Base-by-base conservation (phyloP, 2,329 filamentous ascomycete genomes). In the Gaeumannomyces tritici region DNA sequence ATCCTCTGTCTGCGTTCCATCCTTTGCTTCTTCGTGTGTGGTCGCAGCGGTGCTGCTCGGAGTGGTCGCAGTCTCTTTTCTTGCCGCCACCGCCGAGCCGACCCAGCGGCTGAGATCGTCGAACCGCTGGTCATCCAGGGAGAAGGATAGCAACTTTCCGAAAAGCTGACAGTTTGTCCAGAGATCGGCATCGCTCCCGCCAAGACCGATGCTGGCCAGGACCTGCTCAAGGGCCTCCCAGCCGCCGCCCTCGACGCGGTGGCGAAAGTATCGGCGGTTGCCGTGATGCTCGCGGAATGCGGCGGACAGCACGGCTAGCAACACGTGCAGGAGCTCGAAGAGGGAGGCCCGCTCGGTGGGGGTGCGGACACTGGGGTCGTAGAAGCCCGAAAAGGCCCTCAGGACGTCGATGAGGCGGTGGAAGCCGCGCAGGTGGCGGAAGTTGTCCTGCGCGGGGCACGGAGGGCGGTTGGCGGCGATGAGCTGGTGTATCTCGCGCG, bases 241-340 rank as follows among this genome's bases (percentile, higher is more conserved):
- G 4, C 93, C 92, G 63, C 88, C 89, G 27, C 85, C 87, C 63
- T 90, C 84, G 33, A 96, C 85, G 67, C 86, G 82, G 67, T 86
- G 87, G 63, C 86, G 84, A 72, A 98, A 98, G 77, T 93, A 97
- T 68, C 90, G 85, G 70, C 88, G 84, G 75, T 98, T 99, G 26
- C 93, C 93, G 58, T 88, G 82, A 73, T 98, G 92, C 57, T 86
- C 86, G 62, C 86, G 84, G 66, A 99, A 82, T 18, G 87, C 86
- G 59, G 89, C 88, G 1, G 89, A 88, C 31, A 98, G 76, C 18
- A 95, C 84, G 35, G 85, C 85, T 54, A 95, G 78, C n/a, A 89
- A 82, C 11, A 82, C 82, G 69, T 91, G 85, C 24, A 96, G 77
- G 24, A 93, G 77, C 64, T 84, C 81, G 69, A 91, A 89, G 63